A percentile compares a stretch with the other conserved stretches of the same genome.
Evolutionary conservation across 2,329 filamentous ascomycete genomes (phyloP).

Genomic region (Dichotomopilus funicola): DNA sequence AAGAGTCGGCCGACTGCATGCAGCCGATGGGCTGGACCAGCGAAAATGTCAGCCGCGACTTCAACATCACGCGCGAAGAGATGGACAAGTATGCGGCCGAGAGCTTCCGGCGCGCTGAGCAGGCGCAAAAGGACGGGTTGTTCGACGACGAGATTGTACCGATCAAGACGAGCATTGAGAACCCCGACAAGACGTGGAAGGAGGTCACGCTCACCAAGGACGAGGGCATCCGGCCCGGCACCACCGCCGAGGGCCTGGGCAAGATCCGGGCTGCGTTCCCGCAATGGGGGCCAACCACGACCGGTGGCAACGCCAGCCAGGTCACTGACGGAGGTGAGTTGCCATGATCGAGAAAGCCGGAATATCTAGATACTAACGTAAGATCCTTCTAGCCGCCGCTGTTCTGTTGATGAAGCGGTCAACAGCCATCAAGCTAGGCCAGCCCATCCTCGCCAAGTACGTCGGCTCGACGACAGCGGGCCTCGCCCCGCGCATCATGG

Average conservation of each 20-base stretch:
- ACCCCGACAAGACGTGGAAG: conserved; percentile 71
- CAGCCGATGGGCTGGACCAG: conserved; percentile 97
- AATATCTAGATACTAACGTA: neutral
- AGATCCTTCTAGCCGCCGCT: conserved; percentile 54
- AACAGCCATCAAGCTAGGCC: conserved; percentile 75
- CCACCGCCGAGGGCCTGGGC: conserved; percentile 70
- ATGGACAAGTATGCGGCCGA: conserved; percentile 85
- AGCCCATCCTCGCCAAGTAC: conserved; percentile 92
- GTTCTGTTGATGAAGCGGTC: conserved; percentile 91
- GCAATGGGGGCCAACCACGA: conserved; percentile 78
- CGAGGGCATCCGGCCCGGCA: conserved; percentile 86
- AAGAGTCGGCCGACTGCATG: conserved; percentile 79
- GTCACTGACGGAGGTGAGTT: conserved; percentile 74
- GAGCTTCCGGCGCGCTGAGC: conserved; percentile 81
- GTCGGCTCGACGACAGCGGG: conserved; percentile 87
- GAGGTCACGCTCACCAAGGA: conserved; percentile 75
- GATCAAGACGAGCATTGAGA: conserved; percentile 75
- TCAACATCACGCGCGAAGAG: conserved; percentile 69
- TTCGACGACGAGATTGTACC: conserved; percentile 94
- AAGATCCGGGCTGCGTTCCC: conserved; percentile 91
- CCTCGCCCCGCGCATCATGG: conserved; percentile 91
- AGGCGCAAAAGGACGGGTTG: conserved; percentile 81
- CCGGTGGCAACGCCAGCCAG: conserved; percentile 90
- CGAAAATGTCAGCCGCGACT: conserved; percentile 91
- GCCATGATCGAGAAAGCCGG: neutral